phyloP scores from a whole-genome alignment of 257 asterid genomes.

The Solanum corneliomulleri region DNA sequence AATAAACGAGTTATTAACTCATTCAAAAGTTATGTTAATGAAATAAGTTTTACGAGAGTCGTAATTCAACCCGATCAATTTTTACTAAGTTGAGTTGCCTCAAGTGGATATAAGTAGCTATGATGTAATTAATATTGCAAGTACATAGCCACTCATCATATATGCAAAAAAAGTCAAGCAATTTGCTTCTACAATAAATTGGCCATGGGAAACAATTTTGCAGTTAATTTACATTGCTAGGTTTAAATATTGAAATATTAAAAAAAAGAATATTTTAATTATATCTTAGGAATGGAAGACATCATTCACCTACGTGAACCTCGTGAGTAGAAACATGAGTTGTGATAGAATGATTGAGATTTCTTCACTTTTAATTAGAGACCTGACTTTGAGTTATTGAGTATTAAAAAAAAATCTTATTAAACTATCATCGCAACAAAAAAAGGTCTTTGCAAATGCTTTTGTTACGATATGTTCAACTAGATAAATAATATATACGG shows the following conservation, averaged over 20 bases:
- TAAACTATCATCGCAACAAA: neutral
- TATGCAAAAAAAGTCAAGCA: neutral
- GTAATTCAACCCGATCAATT: neutral
- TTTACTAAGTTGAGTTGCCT: neutral
- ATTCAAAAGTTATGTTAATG: neutral
- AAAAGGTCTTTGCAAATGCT: neutral
- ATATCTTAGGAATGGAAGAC: neutral
- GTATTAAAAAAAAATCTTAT: neutral
- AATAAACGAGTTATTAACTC: fast-evolving
- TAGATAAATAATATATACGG: neutral
- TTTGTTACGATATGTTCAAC: neutral
- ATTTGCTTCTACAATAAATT: neutral
- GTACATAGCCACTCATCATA: neutral
- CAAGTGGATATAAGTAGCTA: neutral
- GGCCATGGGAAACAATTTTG: neutral
- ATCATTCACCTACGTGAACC: neutral
- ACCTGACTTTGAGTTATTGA: neutral
- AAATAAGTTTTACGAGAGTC: fast-evolving
- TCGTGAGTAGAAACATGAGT: neutral
- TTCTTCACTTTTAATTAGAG: neutral
- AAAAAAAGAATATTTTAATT: neutral
- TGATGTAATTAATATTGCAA: neutral
- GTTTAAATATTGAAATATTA: neutral
- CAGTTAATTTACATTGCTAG: neutral
- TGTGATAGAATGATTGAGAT: neutral